Conservation (phyloP, 306 rosid species). For the Urtica urens region DNA sequence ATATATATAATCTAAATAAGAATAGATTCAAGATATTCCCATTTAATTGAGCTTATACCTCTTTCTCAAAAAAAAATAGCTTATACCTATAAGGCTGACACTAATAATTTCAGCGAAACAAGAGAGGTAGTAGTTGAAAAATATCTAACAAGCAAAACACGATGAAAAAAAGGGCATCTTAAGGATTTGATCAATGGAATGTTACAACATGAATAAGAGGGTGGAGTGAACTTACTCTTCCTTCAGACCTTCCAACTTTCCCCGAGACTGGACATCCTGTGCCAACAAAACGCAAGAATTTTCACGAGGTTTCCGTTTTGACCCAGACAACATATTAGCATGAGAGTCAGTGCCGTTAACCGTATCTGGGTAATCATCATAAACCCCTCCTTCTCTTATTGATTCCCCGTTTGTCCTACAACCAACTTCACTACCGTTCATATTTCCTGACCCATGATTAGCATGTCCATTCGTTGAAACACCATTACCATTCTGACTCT, state of each 20-base stretch:
- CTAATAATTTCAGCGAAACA: too few relatives aligned
- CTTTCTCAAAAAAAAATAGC: too few relatives aligned
- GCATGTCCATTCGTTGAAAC: constrained; percentile 16
- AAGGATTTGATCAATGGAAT: too few relatives aligned
- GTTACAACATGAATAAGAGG: too few relatives aligned
- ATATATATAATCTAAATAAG: neutral
- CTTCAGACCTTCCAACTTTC: constrained; percentile 53
- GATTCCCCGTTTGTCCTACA: constrained; percentile 24
- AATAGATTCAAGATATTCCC: neutral
- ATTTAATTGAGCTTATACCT: neutral
- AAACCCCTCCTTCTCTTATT: constrained; percentile 21
- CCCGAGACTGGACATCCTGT: constrained; percentile 47
- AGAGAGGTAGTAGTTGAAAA: too few relatives aligned
- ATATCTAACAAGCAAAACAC: too few relatives aligned
- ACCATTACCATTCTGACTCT: constrained; percentile 22
- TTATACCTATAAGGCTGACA: too few relatives aligned
- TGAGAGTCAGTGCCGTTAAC: constrained; percentile 29
- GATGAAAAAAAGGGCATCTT: too few relatives aligned
- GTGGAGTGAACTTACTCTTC: constrained; percentile 37
- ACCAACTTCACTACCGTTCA: constrained; percentile 21
- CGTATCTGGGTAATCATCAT: constrained; percentile 24
- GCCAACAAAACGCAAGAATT: constrained; percentile 45
- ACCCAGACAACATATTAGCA: constrained; percentile 23
- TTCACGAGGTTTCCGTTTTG: constrained; percentile 46
- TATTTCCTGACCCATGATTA: constrained; percentile 24